A percentile compares a stretch with the other conserved stretches of the same genome.
phyloP scores from a whole-genome alignment of 768 basidiomycete genomes.

The Panellus pusillus region DNA sequence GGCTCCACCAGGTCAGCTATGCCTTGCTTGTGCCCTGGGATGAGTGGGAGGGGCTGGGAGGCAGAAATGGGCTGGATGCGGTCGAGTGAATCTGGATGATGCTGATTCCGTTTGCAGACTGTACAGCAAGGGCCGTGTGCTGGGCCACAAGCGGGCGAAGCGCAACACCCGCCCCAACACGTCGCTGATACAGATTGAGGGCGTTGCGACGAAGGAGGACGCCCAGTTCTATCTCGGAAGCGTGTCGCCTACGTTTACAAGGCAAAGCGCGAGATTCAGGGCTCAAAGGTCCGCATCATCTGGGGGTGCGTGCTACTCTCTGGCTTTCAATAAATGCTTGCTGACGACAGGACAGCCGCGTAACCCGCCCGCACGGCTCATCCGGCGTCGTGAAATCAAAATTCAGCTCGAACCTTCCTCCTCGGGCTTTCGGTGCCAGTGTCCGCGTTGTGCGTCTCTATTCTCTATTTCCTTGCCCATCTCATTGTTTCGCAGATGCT shows the following conservation, averaged over 20 bases:
- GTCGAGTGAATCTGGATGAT: slow-evolving; percentile 1
- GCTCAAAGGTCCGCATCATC: slow-evolving; percentile 95
- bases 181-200: slow-evolving; percentile 95
- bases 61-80: slow-evolving; percentile 10
- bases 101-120: slow-evolving; percentile 53
- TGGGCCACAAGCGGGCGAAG: slow-evolving; percentile 98
- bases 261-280: slow-evolving; percentile 91
- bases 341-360: slow-evolving; percentile 52
- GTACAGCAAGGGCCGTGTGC: slow-evolving; percentile 94
- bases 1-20: slow-evolving; percentile 14
- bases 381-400: slow-evolving; percentile 96
- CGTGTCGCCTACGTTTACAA: slow-evolving; percentile 98
- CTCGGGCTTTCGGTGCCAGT: slow-evolving; percentile 89
- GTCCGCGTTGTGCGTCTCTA: slow-evolving; percentile 77
- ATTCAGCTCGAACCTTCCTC: slow-evolving; percentile 94
- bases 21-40: background rate
- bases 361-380: slow-evolving; percentile 92
- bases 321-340: no score
- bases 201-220: slow-evolving; percentile 89
- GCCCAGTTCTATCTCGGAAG: slow-evolving; percentile 98
- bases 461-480: background rate
- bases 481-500: slow-evolving; percentile 64
- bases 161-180: slow-evolving; percentile 96
- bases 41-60: background rate
- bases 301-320: slow-evolving; percentile 73